Evolutionary conservation across 441 rosid species (phyloP), one percentile per base, ranked within the genome.

Genomic region (Adansonia gregorii): DNA sequence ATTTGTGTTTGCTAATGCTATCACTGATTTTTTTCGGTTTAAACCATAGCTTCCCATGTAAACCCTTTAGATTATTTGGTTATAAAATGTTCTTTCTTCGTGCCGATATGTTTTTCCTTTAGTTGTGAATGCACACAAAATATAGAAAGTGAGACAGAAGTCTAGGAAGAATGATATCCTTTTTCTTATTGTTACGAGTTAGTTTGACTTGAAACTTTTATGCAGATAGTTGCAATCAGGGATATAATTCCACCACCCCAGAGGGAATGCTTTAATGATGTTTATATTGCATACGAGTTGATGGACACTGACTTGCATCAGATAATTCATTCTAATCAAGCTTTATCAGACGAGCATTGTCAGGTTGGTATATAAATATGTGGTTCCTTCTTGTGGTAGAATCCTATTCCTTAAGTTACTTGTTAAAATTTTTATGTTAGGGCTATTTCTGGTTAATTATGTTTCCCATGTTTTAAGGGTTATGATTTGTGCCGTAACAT

Each of bases 201-300:
- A 59, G 81, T 66, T 48, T 70, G 63, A 22, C 39, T 11, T 79
- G 70, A 52, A 19, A 48, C 56, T 78, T 64, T 85, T 15, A 24
- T 78, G 76, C 88, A 94, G 98, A 91, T 94, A 76, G 90, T 94
- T 81, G 94, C 87, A 79, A 91, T 94, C 82, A 92, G 91, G 88
- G 98, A 94, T 86, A 86, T 93, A 74, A 87, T 94, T 61, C 86
- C 96, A 14, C 98, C 98, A n/a, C 88, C 93, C 27, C 89, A 78
- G 78, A 92, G 95, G 81, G 85, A 88, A 72, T 71, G 72, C 7
- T 92, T 90, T 73, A 87, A 93, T 78, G 97, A 94, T 87, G 94
- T 93, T 77, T 94, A 94, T 83, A 92, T 94, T 63, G 98, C 90
- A 15, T 91, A 91, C 82, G 98, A 94, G 79, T 78, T 91, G 54